phyloP scores from a whole-genome alignment of 371 early-diverging fungal genomes.

The Umbelopsis sp. region DNA sequence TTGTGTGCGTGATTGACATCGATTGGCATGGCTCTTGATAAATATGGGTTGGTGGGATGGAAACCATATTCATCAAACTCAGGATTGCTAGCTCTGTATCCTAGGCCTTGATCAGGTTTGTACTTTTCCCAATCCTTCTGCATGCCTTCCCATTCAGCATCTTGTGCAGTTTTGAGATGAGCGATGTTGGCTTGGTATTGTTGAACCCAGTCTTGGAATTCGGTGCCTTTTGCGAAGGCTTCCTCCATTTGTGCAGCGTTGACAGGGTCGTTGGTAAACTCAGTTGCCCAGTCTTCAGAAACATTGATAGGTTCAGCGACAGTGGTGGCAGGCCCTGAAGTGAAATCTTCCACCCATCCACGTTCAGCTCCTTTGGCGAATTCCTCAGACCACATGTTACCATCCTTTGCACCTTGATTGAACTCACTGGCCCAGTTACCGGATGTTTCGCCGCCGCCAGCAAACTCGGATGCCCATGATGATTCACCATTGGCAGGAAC shows the following conservation, averaged over 20 bases:
- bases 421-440: conserved; percentile 55
- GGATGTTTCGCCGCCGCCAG: conserved; percentile 33
- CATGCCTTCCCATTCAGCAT: conserved; percentile 78
- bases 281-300: conserved; percentile 55
- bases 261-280: conserved; percentile 52
- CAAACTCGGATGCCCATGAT: conserved; percentile 48
- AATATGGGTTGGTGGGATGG: conserved; percentile 78
- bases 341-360: conserved; percentile 68
- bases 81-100: conserved; percentile 68
- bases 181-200: conserved; percentile 74
- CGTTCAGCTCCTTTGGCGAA: conserved; percentile 60
- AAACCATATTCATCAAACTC: conserved; percentile 80
- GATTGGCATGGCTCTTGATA: conserved; percentile 48
- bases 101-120: conserved; percentile 44
- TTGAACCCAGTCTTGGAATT: conserved; percentile 69
- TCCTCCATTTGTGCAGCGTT: conserved; percentile 40
- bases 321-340: conserved; percentile 25
- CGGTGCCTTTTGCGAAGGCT: conserved; percentile 43
- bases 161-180: conserved; percentile 67
- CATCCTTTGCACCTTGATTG: conserved; percentile 47
- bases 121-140: conserved; percentile 81
- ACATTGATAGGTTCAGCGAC: conserved; percentile 35
- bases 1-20: conserved; percentile 53
- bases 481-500: conserved; percentile 48
- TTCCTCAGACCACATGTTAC: conserved; percentile 55